A percentile compares a stretch with the other conserved stretches of the same genome.
These are phyloP conservation scores for Fusarium subtropicale DNA, from an alignment of 2,329 filamentous ascomycete species.

Conservation along the genomic window DNA sequence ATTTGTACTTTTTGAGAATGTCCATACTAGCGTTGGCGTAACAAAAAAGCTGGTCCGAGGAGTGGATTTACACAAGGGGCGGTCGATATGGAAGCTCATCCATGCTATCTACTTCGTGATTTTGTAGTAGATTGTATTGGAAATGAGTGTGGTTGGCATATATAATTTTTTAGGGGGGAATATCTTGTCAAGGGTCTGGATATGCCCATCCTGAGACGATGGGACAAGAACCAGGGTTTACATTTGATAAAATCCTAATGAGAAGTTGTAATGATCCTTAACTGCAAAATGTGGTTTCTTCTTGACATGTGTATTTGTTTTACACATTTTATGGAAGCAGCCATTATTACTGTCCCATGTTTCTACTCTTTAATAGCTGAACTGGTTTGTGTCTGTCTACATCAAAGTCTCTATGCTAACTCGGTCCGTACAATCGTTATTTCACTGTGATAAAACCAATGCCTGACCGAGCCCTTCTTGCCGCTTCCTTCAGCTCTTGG, in stretches of 20 bases:
- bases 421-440: constrained; percentile 47
- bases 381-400: neutral
- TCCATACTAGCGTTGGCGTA: constrained; percentile 49
- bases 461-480: constrained; percentile 68
- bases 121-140: constrained; percentile 11
- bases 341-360: neutral
- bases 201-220: constrained; percentile 11
- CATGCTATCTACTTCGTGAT: neutral
- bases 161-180: constrained; percentile 24
- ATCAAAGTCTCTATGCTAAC: neutral
- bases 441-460: constrained; percentile 75
- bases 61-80: constrained; percentile 20
- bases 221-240: constrained; percentile 4
- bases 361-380: neutral
- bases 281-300: constrained; percentile 15
- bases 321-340: neutral
- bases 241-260: constrained; percentile 33
- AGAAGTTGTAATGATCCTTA: constrained; percentile 40
- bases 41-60: constrained; percentile 44
- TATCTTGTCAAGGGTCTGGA: constrained; percentile 12
- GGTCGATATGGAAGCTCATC: constrained; percentile 27
- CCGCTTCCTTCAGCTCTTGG: constrained; percentile 69
- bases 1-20: constrained; percentile 41
- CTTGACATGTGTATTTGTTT: neutral
- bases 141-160: constrained; percentile 24